phyloP scores from a whole-genome alignment of 305 asterid species.

The Petunia hybrid region DNA sequence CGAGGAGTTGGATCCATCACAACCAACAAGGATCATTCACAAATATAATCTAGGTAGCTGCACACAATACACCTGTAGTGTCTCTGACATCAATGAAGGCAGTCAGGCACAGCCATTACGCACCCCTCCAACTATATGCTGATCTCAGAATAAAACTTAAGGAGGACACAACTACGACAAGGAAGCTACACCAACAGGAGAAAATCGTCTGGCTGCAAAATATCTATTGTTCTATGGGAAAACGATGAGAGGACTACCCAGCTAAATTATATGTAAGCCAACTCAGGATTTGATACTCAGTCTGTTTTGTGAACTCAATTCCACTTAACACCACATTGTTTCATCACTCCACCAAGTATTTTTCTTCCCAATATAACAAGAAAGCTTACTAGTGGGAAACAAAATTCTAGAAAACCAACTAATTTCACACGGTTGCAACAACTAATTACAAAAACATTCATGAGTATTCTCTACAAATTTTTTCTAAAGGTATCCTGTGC shows the following conservation, averaged over 20 bases:
- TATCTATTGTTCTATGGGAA: no score
- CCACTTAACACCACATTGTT: not conserved
- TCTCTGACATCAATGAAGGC: no score
- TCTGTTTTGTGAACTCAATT: not conserved
- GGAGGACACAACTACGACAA: no score
- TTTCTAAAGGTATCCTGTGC: not conserved
- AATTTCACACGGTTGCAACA: not conserved
- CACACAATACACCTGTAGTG: no score
- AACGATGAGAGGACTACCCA: not conserved
- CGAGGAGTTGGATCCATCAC: no score
- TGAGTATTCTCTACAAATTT: not conserved
- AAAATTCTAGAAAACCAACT: not conserved
- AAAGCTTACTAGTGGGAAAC: not conserved
- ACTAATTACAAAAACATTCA: conserved; percentile 18
- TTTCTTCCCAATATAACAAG: not conserved
- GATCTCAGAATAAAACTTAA: no score
- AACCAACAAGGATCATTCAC: no score
- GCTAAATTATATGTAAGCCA: not conserved
- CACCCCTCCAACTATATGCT: no score
- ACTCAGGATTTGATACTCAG: not conserved
- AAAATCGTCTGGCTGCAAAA: not conserved
- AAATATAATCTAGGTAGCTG: no score
- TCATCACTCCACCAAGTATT: not conserved
- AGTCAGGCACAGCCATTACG: no score
- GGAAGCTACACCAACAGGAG: not conserved